Evolutionary conservation across 176 grass and related monocot genomes (phyloP).

Genomic region (Rhynchospora tenuis): DNA sequence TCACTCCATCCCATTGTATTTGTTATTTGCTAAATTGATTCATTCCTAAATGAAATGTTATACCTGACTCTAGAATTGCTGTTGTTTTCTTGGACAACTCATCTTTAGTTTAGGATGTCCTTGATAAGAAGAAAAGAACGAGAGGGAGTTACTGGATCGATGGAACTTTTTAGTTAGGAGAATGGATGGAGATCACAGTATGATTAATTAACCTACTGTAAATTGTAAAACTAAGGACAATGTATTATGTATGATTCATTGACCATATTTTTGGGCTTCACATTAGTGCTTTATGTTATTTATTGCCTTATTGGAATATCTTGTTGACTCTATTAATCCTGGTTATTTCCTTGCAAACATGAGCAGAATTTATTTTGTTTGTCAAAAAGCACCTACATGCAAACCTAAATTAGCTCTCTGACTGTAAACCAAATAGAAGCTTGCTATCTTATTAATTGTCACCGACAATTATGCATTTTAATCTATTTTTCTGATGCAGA

Average conservation of each 20-base stretch:
- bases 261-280: neutral
- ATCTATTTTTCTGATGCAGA: constrained; percentile 14
- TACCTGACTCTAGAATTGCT: too few species aligned
- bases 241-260: neutral
- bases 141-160: too few species aligned
- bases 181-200: too few species aligned
- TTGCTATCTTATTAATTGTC: neutral
- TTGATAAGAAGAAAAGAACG: too few species aligned
- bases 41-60: too few species aligned
- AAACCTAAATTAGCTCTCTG: neutral
- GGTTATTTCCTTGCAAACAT: constrained; percentile 10
- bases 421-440: neutral
- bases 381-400: neutral
- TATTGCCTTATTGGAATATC: neutral
- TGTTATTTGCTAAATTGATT: too few species aligned
- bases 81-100: too few species aligned
- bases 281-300: neutral
- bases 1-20: too few species aligned
- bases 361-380: constrained; percentile 7
- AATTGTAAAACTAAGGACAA: too few species aligned
- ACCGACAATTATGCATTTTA: neutral
- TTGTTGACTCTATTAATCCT: neutral
- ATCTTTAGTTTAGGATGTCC: too few species aligned
- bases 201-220: too few species aligned
- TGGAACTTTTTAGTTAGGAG: too few species aligned